Conservation (phyloP, 2,329 filamentous ascomycete species). For the Orbilia javanica region DNA sequence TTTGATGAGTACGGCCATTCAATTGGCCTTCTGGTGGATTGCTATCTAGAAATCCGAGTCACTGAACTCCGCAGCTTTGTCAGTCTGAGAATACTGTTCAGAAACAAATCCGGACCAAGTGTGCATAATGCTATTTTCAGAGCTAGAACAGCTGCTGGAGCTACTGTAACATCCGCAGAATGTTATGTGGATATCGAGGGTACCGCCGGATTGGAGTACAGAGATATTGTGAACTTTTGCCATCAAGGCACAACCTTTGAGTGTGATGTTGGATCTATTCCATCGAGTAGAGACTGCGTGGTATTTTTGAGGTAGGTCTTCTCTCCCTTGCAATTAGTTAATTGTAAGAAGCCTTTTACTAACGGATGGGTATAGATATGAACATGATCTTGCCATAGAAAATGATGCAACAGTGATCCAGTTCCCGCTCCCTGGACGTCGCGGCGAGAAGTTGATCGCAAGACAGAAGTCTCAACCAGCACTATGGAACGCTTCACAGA, state of each 20-base stretch:
- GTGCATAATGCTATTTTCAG: slow-evolving; percentile 39
- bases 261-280: slow-evolving; percentile 40
- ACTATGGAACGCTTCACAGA: slow-evolving; percentile 55
- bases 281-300: slow-evolving; percentile 42
- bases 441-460: slow-evolving; percentile 48
- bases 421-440: slow-evolving; percentile 51
- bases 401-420: slow-evolving; percentile 45
- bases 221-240: slow-evolving; percentile 33
- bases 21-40: slow-evolving; percentile 49
- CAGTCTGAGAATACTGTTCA: slow-evolving; percentile 52
- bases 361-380: slow-evolving; percentile 30
- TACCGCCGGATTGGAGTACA: slow-evolving; percentile 24
- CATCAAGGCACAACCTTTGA: slow-evolving; percentile 47
- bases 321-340: neutral
- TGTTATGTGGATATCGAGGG: slow-evolving; percentile 46
- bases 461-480: slow-evolving; percentile 45
- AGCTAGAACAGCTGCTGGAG: slow-evolving; percentile 31
- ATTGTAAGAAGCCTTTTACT: neutral
- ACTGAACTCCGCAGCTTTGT: slow-evolving; percentile 39
- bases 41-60: slow-evolving; percentile 44
- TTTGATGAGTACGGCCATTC: slow-evolving; percentile 55
- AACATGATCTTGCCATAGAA: slow-evolving; percentile 46
- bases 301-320: slow-evolving; percentile 42
- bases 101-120: slow-evolving; percentile 39
- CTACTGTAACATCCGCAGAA: slow-evolving; percentile 49